Evolutionary conservation across 805 yeast species (phyloP).

Genomic region (Wickerhamiella cacticola): DNA sequence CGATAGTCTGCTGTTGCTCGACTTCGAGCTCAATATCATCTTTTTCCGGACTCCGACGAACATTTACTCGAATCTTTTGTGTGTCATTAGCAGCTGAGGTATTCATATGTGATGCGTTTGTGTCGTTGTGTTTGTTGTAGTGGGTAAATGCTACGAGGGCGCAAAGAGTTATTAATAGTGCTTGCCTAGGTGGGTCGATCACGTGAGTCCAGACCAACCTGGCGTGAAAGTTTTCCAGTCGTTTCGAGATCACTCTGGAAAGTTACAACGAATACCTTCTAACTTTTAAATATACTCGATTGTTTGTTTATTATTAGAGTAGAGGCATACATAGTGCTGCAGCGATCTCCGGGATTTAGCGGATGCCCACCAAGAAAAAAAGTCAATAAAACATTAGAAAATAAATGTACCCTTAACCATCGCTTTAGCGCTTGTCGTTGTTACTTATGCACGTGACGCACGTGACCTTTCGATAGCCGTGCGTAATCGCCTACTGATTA

Average conservation of each 20-base stretch:
- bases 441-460: background rate
- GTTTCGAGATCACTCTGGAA: background rate
- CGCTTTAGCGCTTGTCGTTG: slow-evolving; percentile 2
- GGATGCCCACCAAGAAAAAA: too few relatives aligned
- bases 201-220: background rate
- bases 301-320: too few relatives aligned
- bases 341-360: too few relatives aligned
- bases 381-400: too few relatives aligned
- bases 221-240: background rate
- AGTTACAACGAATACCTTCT: background rate
- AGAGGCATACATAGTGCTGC: too few relatives aligned
- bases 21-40: slow-evolving; percentile 23
- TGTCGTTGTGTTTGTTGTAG: too few relatives aligned
- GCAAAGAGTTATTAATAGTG: slow-evolving; percentile 1
- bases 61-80: slow-evolving; percentile 19
- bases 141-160: slow-evolving; percentile 3
- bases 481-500: slow-evolving; percentile 1
- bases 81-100: background rate
- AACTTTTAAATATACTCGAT: too few relatives aligned
- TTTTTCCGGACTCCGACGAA: slow-evolving; percentile 19
- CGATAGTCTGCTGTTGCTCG: slow-evolving; percentile 24
- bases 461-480: slow-evolving; percentile 1
- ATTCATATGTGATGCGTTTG: background rate
- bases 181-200: background rate
- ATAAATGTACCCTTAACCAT: too few relatives aligned